Conservation (phyloP, 225 moss, liverwort and hornwort species). For the Pleurozium schreberi region DNA sequence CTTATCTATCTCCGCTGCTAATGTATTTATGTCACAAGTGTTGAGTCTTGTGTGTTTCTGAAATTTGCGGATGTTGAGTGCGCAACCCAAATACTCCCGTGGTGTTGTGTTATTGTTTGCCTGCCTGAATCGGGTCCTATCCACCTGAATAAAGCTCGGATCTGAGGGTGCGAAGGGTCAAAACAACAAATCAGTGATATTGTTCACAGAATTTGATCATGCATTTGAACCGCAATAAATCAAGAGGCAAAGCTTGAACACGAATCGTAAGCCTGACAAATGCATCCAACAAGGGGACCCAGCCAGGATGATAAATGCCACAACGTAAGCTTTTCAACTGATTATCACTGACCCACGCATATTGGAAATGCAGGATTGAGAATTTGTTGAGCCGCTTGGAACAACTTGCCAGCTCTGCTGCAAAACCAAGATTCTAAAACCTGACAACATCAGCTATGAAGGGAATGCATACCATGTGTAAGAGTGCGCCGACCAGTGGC, state of each 20-base stretch:
- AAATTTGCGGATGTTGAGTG: constrained; percentile 66
- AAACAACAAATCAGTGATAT: background rate
- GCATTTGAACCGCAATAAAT: background rate
- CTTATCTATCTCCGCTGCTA: constrained; percentile 43
- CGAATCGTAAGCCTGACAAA: background rate
- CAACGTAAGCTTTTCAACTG: background rate
- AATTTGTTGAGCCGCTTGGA: background rate
- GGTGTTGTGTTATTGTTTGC: constrained; percentile 70
- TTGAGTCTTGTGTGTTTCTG: constrained; percentile 83
- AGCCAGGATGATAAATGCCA: background rate
- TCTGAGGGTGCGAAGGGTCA: background rate
- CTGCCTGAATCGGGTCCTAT: constrained; percentile 63
- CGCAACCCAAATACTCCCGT: constrained; percentile 65
- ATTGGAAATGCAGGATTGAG: background rate
- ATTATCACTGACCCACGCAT: background rate
- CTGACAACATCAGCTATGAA: background rate
- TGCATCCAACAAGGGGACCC: background rate
- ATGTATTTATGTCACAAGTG: constrained; percentile 45
- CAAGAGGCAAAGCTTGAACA: background rate
- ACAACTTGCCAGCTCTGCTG: background rate
- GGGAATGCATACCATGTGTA: constrained; percentile 20
- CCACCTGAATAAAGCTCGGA: constrained; percentile 44
- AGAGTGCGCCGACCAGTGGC: constrained; percentile 45
- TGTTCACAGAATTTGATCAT: background rate
- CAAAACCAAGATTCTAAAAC: background rate